These are phyloP conservation scores for Aspergillus indologenus DNA, from an alignment of 495 filamentous ascomycete species.

Conservation along the genomic window DNA sequence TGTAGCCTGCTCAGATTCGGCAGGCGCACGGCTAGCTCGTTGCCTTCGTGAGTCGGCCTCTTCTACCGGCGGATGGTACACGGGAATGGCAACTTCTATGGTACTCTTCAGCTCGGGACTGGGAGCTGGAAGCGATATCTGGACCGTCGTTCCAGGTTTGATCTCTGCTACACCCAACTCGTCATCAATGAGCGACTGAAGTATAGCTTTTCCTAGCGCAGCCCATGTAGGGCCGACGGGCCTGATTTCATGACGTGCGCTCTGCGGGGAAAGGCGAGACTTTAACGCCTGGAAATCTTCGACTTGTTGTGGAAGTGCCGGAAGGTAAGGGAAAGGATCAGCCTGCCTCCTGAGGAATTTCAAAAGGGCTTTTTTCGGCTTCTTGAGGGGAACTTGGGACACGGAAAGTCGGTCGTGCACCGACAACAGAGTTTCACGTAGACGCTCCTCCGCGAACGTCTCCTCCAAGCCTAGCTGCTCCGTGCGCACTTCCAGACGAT, in stretches of 20 bases:
- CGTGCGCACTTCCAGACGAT: slow-evolving; percentile 62
- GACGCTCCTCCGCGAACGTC: slow-evolving; percentile 73
- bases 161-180: slow-evolving; percentile 32
- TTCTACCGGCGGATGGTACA: slow-evolving; percentile 15
- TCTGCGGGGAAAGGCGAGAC: slow-evolving; percentile 27
- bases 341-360: slow-evolving; percentile 61
- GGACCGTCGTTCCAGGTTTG: slow-evolving; percentile 38
- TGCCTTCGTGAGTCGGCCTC: slow-evolving; percentile 11
- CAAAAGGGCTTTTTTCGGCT: slow-evolving; percentile 60
- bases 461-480: slow-evolving; percentile 83
- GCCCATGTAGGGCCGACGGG: slow-evolving; percentile 48
- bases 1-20: slow-evolving; percentile 16
- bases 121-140: slow-evolving; percentile 34
- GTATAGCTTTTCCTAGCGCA: slow-evolving; percentile 55
- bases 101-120: slow-evolving; percentile 18
- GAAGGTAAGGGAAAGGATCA: slow-evolving; percentile 77
- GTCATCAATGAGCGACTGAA: slow-evolving; percentile 47
- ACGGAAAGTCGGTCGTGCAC: slow-evolving; percentile 72
- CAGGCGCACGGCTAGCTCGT: slow-evolving; percentile 15
- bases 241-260: slow-evolving; percentile 32
- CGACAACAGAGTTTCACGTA: slow-evolving; percentile 62
- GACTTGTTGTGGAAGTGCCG: slow-evolving; percentile 43
- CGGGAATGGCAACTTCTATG: slow-evolving; percentile 15
- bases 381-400: slow-evolving; percentile 60
- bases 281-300: slow-evolving; percentile 30